phyloP scores from a whole-genome alignment of 805 yeast species.

The Debaryomyces castellii region DNA sequence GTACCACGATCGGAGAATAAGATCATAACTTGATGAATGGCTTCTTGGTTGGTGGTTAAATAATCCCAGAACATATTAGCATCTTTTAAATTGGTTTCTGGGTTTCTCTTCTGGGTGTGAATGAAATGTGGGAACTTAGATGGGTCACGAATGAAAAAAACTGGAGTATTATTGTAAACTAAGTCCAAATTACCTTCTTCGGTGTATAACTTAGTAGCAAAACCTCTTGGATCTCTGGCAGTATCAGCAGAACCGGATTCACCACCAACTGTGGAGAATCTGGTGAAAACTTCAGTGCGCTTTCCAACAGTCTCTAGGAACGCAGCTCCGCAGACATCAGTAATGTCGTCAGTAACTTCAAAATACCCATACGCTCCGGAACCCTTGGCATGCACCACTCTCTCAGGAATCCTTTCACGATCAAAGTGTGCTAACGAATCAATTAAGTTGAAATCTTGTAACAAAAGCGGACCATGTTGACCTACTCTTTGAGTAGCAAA shows the following conservation, averaged over 20 bases:
- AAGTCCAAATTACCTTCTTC: slow-evolving; percentile 83
- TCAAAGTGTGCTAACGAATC: slow-evolving; percentile 86
- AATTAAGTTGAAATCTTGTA: slow-evolving; percentile 79
- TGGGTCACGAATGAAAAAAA: slow-evolving; percentile 83
- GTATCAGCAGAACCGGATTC: slow-evolving; percentile 80
- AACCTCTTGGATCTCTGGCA: slow-evolving; percentile 87
- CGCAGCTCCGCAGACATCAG: slow-evolving; percentile 67
- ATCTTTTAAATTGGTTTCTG: slow-evolving; percentile 77
- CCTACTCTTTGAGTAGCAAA: slow-evolving; percentile 76
- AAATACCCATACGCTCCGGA: slow-evolving; percentile 88
- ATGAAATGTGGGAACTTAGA: slow-evolving; percentile 83
- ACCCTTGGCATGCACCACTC: slow-evolving; percentile 93
- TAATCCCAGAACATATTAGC: slow-evolving; percentile 88
- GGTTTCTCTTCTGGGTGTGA: slow-evolving; percentile 86
- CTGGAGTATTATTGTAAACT: slow-evolving; percentile 84
- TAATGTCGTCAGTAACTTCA: slow-evolving; percentile 82
- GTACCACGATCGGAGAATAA: slow-evolving; percentile 83
- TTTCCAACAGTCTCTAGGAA: slow-evolving; percentile 77
- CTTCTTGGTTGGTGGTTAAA: slow-evolving; percentile 68
- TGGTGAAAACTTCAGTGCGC: slow-evolving; percentile 67
- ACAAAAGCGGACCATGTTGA: slow-evolving; percentile 70
- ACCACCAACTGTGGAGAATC: slow-evolving; percentile 89
- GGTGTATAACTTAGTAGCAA: slow-evolving; percentile 75
- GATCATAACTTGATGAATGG: slow-evolving; percentile 70
- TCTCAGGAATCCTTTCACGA: slow-evolving; percentile 86